Base-by-base conservation (phyloP, 2,329 filamentous ascomycete species). In the Pseudocercospora vitis region DNA sequence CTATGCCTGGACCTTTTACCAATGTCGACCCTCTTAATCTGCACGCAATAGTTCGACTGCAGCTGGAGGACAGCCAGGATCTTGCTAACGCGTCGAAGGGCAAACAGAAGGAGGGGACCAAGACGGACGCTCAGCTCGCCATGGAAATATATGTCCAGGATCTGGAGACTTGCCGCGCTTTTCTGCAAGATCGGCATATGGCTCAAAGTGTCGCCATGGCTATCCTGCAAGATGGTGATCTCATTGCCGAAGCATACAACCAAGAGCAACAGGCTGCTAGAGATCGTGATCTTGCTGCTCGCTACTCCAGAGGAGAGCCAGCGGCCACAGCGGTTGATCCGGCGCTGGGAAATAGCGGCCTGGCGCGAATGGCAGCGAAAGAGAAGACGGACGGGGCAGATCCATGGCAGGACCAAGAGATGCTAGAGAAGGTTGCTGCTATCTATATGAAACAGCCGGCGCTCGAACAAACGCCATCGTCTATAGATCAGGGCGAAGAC, bases 51-150 rank as follows among this genome's bases (percentile, higher is more conserved):
- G 57, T 60, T 1, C 46, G 54, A 21, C 44, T 55, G 89, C 56
- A 99, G 78, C 64, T 84, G 77, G 70, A 89, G 85, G 28, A 68
- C 70, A 35, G 71, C 67, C 61, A 74, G 72, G 47, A 75, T 66
- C 24, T 72, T 63, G 52, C 57, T 2, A 11, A 42, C 4, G 45
- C 33, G 3, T 18, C 28, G 7, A 63, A 64, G 32, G 59, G 53
- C 44, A 62, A 65, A 28, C 53, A 62, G 45, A 55, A 54, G 5
- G 53, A 62, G 39, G 63, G 55, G 3, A 56, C 44, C 3, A 18
- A 54, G 6, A 56, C 50, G 2, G 59, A 61, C 31, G 53, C 55
- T 19, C 50, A 63, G 23, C 7, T 61, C 8, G 63, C 65, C 8
- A 50, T 67, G 23, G 48, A 64, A 50, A 58, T 65, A 28, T 60